Base-by-base conservation (phyloP, 148 eudicot species). In the Persicaria maculosa region DNA sequence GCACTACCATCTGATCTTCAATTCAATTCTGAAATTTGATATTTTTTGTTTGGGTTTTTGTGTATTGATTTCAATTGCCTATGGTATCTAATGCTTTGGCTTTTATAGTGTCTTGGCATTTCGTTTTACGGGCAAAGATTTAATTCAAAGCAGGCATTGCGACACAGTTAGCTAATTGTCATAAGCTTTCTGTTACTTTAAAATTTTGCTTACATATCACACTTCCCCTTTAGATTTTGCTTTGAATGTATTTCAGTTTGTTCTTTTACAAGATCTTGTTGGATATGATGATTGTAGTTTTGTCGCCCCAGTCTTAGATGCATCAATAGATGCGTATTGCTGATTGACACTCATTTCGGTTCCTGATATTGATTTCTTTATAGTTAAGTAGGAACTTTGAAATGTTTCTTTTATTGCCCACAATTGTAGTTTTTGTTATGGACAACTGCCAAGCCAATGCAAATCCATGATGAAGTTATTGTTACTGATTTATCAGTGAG, bases 1-100 rank as follows among this genome's bases (percentile, higher is more conserved):
- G 84, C 84, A 82, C 79, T 76, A 82, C 84, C 84, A 82, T 82
- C 84, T 82, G 81, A 82, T 82, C 81, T 79, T 79, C 68, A 5
- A 59, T 36, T 20, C 67, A 31, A 43, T 73, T 53, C 15, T 40
- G 0, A 72, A 54, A 9, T 15, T 44, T 53, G 19, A 0, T 14
- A 9, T 1, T 74, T 54, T 36, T 36, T 4, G 44, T 74, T 20
- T 72, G 25, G 14, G 9, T 14, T 12, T 52, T 17, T 5, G 4
- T 9, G 36, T 31, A 31, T 31, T 31, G 36, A 31, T 31, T 31
- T 31, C 9, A 72, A 2, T 10, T 73, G 50, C 67, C 67, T 25
- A 61, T 61, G 67, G 67, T 61, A 61, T 61, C 67, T 61, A 40
- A 14, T 61, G 67, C 44, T 20, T 15, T 6, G 67, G 8, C 15